Conservation (phyloP, 768 basidiomycete species). For the Leucosporidium creatinivorum region DNA sequence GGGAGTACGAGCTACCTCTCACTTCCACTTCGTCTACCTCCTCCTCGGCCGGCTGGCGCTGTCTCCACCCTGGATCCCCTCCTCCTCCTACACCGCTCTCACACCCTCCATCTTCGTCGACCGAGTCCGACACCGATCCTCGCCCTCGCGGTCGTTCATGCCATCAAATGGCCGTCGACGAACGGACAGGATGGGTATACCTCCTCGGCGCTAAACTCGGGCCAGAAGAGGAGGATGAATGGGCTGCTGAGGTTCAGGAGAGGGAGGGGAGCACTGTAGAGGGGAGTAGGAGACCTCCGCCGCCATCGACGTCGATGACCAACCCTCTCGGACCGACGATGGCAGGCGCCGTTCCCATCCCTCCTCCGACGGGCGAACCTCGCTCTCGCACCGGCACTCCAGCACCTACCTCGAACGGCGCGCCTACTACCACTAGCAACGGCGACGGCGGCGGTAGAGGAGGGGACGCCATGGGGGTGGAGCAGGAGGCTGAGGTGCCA, state of each 20-base stretch:
- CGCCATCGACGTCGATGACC: background rate
- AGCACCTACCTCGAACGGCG: background rate
- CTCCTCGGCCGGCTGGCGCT: background rate
- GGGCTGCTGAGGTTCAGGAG: background rate
- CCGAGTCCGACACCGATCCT: too few species aligned
- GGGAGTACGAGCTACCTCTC: constrained; percentile 24
- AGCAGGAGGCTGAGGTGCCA: background rate
- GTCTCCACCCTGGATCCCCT: background rate
- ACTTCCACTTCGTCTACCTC: too few species aligned
- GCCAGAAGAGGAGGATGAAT: background rate
- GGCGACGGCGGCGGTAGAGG: too few species aligned
- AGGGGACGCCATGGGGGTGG: background rate
- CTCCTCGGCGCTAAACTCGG: constrained; percentile 15
- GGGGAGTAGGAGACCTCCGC: background rate
- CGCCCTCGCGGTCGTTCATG: constrained; percentile 2
- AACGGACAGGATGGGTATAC: constrained; percentile 30
- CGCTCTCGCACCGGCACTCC: too few species aligned
- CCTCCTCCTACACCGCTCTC: too few species aligned
- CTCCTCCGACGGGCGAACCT: too few species aligned
- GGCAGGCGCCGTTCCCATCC: too few species aligned
- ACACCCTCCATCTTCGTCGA: too few species aligned
- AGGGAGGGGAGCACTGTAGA: background rate
- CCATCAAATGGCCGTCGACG: constrained; percentile 25
- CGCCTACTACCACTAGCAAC: background rate
- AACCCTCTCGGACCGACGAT: background rate